Evolutionary conservation across 345 rosid species (phyloP), one percentile per base, ranked within the genome.

Genomic region (Salix purpurea): DNA sequence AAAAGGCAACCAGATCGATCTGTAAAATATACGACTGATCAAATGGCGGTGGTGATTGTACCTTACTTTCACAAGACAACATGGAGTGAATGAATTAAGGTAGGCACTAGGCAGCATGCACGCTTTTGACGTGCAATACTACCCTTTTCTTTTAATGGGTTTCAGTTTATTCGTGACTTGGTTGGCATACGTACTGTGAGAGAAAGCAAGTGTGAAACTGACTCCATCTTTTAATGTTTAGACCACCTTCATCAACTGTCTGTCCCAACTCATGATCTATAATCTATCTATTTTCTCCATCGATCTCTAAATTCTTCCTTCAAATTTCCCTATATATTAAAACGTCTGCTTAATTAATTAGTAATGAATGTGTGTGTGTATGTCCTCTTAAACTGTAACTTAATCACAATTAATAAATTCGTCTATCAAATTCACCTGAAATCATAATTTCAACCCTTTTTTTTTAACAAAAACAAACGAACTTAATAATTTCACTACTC

Each of bases 61-160:
- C 85, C 81, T 78, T 81, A 69, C 78, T 79, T 83, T 40, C 77
- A 76, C 34, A 75, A 77, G 81, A 83, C 73, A 81, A 83, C 73
- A 81, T 80, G 81, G 74, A 84, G 77, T 83, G 81, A 77, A 77
- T 23, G 83, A 71, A 5, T 34, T 34, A 5, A n/a, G 61, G 0
- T 0, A 79, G 61, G 12, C 1, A 79, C 68, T 0, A 79, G 61
- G 12, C 1, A 79, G 70, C 67, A 15, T 23, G 80, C 87, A 78
- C 65, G 81, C 73, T 78, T 84, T 77, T 75, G 83, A 81, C 85
- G 85, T 81, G 82, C 79, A 73, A 70, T n/a, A 10, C 76, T 52
- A 10, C 50, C 34, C 78, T 79, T 83, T 80, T 42, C 72, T 83
- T 85, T 78, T 67, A 67, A 6, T 71, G 76, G 52, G 73, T 75